Evolutionary conservation across 495 filamentous ascomycete genomes (phyloP).

Genomic region (Aspergillus sclerotioniger): DNA sequence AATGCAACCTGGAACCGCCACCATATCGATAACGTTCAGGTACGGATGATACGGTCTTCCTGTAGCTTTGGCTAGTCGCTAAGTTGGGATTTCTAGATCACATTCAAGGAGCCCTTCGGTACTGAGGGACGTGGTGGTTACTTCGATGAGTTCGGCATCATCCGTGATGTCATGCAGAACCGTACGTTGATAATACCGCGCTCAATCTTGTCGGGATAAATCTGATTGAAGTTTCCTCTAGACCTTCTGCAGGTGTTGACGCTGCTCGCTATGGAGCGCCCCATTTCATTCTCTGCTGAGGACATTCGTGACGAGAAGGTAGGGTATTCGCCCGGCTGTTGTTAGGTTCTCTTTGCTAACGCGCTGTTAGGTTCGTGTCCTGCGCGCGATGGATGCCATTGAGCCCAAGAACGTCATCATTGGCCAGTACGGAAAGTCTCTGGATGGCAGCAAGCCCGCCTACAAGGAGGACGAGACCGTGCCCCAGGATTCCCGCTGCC

Average conservation of each 20-base stretch:
- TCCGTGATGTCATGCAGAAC: conserved; percentile 98
- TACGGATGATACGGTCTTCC: conserved; percentile 19
- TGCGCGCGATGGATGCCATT: conserved; percentile 89
- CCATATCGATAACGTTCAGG: conserved; percentile 95
- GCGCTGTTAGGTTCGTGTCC: conserved; percentile 61
- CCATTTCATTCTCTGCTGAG: conserved; percentile 96
- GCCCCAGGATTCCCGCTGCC: conserved; percentile 93
- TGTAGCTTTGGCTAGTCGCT: conserved; percentile 5
- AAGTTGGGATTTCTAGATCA: conserved; percentile 55
- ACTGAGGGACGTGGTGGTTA: conserved; percentile 99
- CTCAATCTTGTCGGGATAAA: conserved; percentile 1
- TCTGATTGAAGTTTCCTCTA: conserved; percentile 29
- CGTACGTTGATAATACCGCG: conserved; percentile 41
- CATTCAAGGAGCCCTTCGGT: conserved; percentile 99
- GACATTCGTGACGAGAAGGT: conserved; percentile 99
- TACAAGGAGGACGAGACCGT: conserved; percentile 99
- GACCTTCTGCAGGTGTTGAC: conserved; percentile 95
- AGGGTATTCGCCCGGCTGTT: background rate
- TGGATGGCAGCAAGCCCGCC: conserved; percentile 94
- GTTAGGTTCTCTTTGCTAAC: background rate
- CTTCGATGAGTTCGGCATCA: conserved; percentile 99
- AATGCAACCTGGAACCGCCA: conserved; percentile 98
- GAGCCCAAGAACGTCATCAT: conserved; percentile 99
- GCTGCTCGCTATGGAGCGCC: conserved; percentile 95
- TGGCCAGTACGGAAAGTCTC: conserved; percentile 94